phyloP scores from a whole-genome alignment of 2,329 filamentous ascomycete species.

The Blastomyces silverae region DNA sequence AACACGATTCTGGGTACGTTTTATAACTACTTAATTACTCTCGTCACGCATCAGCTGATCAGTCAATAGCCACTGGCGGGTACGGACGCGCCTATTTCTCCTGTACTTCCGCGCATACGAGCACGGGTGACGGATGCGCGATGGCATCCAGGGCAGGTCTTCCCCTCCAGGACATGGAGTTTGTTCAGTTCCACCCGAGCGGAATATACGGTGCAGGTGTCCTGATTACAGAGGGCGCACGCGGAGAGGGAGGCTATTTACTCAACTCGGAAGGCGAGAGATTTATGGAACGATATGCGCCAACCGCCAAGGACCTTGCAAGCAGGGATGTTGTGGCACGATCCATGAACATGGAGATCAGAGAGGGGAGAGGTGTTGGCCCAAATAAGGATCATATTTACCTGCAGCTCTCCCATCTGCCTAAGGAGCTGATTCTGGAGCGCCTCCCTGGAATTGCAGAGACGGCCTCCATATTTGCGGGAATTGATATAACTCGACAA shows the following conservation, averaged over 20 bases:
- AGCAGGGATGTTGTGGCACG: conserved; percentile 82
- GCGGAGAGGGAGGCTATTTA: conserved; percentile 86
- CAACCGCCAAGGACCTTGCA: conserved; percentile 85
- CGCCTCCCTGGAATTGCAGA: conserved; percentile 88
- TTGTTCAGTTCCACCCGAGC: conserved; percentile 90
- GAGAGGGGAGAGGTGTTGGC: conserved; percentile 81
- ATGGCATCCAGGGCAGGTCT: conserved; percentile 88
- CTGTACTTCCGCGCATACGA: conserved; percentile 86
- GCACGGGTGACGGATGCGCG: conserved; percentile 87
- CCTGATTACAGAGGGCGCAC: conserved; percentile 83
- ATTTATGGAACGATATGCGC: conserved; percentile 91
- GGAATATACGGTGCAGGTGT: conserved; percentile 90
- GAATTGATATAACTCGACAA: conserved; percentile 82
- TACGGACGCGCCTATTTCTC: conserved; percentile 90
- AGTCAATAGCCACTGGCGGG: conserved; percentile 68
- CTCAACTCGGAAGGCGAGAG: conserved; percentile 86
- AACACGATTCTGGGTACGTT: conserved; percentile 59
- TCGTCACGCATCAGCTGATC: background rate
- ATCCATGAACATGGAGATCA: conserved; percentile 89
- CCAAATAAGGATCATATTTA: conserved; percentile 88
- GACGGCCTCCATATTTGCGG: conserved; percentile 82
- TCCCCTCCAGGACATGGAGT: conserved; percentile 88
- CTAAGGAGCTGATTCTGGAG: conserved; percentile 75
- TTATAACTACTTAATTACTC: background rate
- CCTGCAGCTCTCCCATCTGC: conserved; percentile 82